Conservation (phyloP, 331 rosid genomes). For the Acacia concinna region DNA sequence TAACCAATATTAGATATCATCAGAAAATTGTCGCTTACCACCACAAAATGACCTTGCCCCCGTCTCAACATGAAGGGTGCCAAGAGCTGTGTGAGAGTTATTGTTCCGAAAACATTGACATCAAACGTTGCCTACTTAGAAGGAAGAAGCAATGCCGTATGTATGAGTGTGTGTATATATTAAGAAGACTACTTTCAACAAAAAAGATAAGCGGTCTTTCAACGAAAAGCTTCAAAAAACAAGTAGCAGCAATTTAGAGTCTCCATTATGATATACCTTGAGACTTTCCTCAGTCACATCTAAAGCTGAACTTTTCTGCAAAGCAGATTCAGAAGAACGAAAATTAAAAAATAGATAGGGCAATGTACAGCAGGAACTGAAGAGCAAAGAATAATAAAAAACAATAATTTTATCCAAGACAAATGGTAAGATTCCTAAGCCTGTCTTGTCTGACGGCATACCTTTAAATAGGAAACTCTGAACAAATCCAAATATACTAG, state of each 20-base stretch:
- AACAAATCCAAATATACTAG: neutral
- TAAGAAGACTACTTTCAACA: constrained; percentile 24
- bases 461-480: neutral
- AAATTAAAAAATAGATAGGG: neutral
- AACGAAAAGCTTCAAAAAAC: neutral
- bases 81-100: constrained; percentile 77
- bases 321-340: constrained; percentile 16
- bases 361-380: neutral
- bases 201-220: neutral
- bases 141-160: constrained; percentile 13
- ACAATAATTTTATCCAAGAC: neutral
- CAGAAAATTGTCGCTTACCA: constrained; percentile 57
- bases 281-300: constrained; percentile 78
- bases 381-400: neutral
- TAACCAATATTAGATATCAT: constrained; percentile 27
- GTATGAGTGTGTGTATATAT: neutral
- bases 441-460: neutral
- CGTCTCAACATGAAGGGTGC: constrained; percentile 85
- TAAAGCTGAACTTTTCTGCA: constrained; percentile 83
- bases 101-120: constrained; percentile 92
- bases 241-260: constrained; percentile 19
- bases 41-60: constrained; percentile 94
- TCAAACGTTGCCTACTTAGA: constrained; percentile 67
- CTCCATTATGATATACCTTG: constrained; percentile 58
- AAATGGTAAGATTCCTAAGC: neutral